phyloP scores from a whole-genome alignment of 2,329 filamentous ascomycete genomes.

The Colletotrichum tofieldiae region DNA sequence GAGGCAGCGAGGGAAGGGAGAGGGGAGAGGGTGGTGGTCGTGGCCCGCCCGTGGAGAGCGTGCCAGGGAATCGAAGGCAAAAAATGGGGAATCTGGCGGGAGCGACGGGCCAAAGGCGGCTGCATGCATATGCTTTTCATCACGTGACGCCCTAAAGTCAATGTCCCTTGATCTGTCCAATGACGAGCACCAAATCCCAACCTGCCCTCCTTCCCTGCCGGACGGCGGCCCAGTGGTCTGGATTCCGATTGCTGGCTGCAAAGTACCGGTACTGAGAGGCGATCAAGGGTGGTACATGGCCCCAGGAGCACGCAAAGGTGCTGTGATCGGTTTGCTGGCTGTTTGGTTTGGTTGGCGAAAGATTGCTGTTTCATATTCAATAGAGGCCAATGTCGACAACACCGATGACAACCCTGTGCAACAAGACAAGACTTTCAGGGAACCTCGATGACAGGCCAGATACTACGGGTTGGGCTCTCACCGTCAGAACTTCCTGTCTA shows the following conservation, averaged over 20 bases:
- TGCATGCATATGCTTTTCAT: slow-evolving; percentile 38
- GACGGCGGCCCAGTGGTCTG: slow-evolving; percentile 2
- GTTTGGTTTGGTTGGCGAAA: background rate
- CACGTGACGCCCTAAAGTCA: slow-evolving; percentile 38
- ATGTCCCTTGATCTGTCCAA: slow-evolving; percentile 33
- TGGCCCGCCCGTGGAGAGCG: slow-evolving; percentile 22
- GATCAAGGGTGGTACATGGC: background rate
- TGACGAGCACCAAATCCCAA: slow-evolving; percentile 8
- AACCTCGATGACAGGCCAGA: background rate
- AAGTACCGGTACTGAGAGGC: background rate
- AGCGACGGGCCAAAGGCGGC: slow-evolving; percentile 40
- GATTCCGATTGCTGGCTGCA: background rate
- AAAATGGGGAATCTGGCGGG: slow-evolving; percentile 38
- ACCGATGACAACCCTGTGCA: background rate
- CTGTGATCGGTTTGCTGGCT: background rate
- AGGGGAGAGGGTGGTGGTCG: background rate
- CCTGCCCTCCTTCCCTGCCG: background rate
- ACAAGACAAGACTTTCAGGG: background rate
- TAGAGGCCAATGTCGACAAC: background rate
- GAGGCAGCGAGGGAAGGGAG: background rate
- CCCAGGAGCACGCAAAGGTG: background rate
- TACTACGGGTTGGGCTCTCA: background rate
- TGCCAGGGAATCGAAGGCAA: slow-evolving; percentile 38
- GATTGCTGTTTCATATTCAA: background rate
- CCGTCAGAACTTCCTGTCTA: background rate